Evolutionary conservation across 2,329 filamentous ascomycete species (phyloP).

Genomic region (Epichloe sp.): DNA sequence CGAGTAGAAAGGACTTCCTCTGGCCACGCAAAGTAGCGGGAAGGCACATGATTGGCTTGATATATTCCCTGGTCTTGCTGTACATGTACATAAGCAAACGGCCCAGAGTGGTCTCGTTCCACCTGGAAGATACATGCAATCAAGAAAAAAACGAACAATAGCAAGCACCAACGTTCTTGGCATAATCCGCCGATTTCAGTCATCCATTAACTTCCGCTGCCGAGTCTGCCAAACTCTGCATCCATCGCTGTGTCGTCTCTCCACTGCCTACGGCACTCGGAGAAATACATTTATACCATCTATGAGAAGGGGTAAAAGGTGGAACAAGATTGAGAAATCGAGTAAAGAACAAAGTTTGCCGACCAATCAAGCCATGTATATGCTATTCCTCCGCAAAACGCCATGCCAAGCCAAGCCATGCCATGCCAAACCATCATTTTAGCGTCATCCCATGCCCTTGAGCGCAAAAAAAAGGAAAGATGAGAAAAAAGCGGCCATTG

Average conservation of each 20-base stretch:
- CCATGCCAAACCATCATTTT: no score
- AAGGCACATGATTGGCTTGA: no score
- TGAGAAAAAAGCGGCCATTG: neutral
- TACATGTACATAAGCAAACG: no score
- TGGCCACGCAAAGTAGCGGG: no score
- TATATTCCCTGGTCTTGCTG: no score
- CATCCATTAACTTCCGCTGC: conserved; percentile 1
- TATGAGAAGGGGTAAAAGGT: neutral
- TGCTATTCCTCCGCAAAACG: conserved; percentile 2
- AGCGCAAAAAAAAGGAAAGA: neutral
- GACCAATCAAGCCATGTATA: neutral
- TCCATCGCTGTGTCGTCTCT: conserved; percentile 3
- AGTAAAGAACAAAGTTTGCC: neutral
- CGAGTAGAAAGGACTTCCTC: no score
- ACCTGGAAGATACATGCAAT: no score
- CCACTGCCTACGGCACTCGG: conserved; percentile 1
- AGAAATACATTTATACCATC: conserved; percentile 6
- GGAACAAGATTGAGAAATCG: neutral
- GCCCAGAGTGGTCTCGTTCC: no score
- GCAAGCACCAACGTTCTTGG: neutral
- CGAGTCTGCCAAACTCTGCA: neutral
- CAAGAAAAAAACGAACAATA: neutral
- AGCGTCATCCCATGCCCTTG: neutral
- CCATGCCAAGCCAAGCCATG: neutral
- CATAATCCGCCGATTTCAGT: neutral